Percentiles rank a stretch among this genome's conserved stretches.
Conservation (phyloP, 2,329 filamentous ascomycete species). For the Podosphaera aphanis region DNA sequence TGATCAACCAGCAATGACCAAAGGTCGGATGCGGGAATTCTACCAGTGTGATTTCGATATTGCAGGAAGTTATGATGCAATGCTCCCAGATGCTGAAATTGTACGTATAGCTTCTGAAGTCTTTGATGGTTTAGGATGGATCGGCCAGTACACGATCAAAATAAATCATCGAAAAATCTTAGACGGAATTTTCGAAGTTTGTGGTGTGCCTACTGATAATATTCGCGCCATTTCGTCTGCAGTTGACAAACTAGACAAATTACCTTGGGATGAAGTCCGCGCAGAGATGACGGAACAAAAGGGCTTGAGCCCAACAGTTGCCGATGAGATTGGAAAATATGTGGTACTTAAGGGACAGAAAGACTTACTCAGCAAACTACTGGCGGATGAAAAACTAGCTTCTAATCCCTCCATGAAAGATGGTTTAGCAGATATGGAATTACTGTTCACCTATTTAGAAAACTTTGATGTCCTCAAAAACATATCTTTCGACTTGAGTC, state of each 20-base stretch:
- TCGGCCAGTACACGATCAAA: slow-evolving; percentile 50
- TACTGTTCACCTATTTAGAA: slow-evolving; percentile 64
- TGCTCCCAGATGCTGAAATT: slow-evolving; percentile 83
- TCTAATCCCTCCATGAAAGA: slow-evolving; percentile 54
- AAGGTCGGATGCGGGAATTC: slow-evolving; percentile 85
- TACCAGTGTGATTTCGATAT: slow-evolving; percentile 97
- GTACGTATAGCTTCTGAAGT: slow-evolving; percentile 66
- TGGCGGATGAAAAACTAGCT: slow-evolving; percentile 40
- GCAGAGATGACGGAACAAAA: slow-evolving; percentile 90
- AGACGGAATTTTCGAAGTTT: slow-evolving; percentile 77
- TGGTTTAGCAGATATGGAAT: slow-evolving; percentile 57
- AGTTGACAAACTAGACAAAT: slow-evolving; percentile 89
- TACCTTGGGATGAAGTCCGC: slow-evolving; percentile 70
- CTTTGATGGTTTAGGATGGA: slow-evolving; percentile 57
- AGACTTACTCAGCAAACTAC: slow-evolving; percentile 49
- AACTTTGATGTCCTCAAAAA: slow-evolving; percentile 48
- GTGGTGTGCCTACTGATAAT: slow-evolving; percentile 69
- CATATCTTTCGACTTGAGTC: slow-evolving; percentile 71
- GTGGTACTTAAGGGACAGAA: slow-evolving; percentile 54
- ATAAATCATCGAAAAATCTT: slow-evolving; percentile 88
- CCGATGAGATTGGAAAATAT: slow-evolving; percentile 70
- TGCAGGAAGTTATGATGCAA: slow-evolving; percentile 65
- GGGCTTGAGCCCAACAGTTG: slow-evolving; percentile 50
- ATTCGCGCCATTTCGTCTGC: slow-evolving; percentile 76
- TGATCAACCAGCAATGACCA: slow-evolving; percentile 67